Evolutionary conservation across 148 eudicot species (phyloP).

Genomic region (Rhododendron molle): DNA sequence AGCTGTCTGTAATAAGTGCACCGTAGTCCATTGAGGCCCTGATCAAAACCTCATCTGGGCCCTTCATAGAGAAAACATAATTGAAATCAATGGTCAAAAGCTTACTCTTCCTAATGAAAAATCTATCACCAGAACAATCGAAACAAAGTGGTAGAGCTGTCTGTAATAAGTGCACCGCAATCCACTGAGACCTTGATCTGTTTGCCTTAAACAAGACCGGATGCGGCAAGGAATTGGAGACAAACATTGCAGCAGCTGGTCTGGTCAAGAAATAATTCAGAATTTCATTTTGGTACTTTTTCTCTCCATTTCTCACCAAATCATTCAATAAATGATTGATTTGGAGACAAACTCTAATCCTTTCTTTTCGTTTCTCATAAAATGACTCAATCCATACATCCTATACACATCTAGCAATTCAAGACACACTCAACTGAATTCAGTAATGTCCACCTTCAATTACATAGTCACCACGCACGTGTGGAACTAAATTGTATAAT

Average conservation of each 20-base stretch:
- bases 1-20: conserved; percentile 61
- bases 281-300: no score
- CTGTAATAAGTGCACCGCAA: conserved; percentile 65
- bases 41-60: conserved; percentile 56
- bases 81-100: conserved; percentile 47
- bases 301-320: no score
- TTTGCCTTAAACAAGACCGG: conserved; percentile 48
- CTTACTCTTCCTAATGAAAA: conserved; percentile 44
- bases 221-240: conserved; percentile 34
- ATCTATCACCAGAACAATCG: conserved; percentile 56
- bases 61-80: conserved; percentile 59
- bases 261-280: conserved; percentile 37
- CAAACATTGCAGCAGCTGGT: conserved; percentile 60
- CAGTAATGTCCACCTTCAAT: no score
- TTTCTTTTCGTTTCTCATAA: no score
- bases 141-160: conserved; percentile 55
- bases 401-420: no score
- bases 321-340: no score
- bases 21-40: conserved; percentile 69
- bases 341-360: no score
- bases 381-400: no score
- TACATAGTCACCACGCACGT: no score
- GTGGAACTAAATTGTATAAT: no score
- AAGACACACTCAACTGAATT: no score
- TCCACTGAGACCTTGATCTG: conserved; percentile 53